Percentiles rank a stretch among this genome's conserved stretches.
phyloP scores from a whole-genome alignment of 345 rosid genomes.

The Lenwebbia sp. region DNA sequence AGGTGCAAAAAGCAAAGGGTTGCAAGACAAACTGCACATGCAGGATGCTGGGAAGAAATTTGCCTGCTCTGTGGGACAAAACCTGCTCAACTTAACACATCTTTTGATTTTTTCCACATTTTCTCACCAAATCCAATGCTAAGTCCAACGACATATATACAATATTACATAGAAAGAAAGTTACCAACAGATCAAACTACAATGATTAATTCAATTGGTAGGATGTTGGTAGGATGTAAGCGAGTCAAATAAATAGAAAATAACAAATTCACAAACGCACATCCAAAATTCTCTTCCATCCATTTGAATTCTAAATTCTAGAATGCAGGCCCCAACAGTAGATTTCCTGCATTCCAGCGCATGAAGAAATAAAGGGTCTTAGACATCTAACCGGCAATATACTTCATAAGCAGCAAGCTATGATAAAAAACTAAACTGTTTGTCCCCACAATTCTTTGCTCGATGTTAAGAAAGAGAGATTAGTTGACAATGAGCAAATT shows the following conservation, averaged over 20 bases:
- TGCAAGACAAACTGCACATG: not conserved
- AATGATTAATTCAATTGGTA: not conserved
- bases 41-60: not conserved
- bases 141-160: not conserved
- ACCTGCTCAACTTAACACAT: not conserved
- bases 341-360: not conserved
- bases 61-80: not conserved
- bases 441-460: not conserved
- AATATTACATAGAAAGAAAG: not conserved
- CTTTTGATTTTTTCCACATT: not conserved
- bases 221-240: not conserved
- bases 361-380: not conserved
- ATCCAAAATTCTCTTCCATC: not conserved
- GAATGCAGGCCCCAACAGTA: not conserved
- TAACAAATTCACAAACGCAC: not conserved
- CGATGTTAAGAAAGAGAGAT: not conserved
- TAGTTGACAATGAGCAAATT: not conserved
- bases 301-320: not conserved
- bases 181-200: not conserved
- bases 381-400: not conserved
- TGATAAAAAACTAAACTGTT: not conserved
- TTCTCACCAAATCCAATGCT: not conserved
- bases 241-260: not conserved
- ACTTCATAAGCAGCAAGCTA: not conserved
- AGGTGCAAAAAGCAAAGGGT: not conserved